phyloP scores from a whole-genome alignment of 345 rosid genomes.

The Corymbia maculata region DNA sequence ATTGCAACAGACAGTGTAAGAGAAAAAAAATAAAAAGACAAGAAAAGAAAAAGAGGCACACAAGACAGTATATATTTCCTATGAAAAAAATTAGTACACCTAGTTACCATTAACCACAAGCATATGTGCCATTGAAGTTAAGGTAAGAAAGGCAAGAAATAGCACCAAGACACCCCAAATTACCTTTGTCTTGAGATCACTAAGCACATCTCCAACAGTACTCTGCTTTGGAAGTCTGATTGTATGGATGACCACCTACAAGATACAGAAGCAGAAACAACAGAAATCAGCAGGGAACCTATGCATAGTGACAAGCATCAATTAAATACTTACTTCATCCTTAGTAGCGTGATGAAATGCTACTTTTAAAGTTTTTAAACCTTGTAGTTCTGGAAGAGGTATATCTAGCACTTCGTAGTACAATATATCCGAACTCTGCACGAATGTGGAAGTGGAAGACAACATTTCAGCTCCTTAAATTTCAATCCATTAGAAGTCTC shows the following conservation, averaged over 20 bases:
- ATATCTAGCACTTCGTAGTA: slow-evolving; percentile 94
- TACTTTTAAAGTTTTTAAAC: slow-evolving; percentile 79
- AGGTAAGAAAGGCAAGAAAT: background rate
- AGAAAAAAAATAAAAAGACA: background rate
- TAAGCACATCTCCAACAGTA: slow-evolving; percentile 84
- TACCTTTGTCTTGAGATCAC: slow-evolving; percentile 84
- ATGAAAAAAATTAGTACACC: background rate
- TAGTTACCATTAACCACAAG: background rate
- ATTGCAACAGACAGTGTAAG: background rate
- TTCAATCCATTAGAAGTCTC: background rate
- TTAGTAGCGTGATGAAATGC: slow-evolving; percentile 72
- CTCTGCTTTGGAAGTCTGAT: slow-evolving; percentile 91
- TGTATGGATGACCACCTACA: slow-evolving; percentile 78
- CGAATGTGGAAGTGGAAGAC: background rate
- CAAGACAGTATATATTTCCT: background rate
- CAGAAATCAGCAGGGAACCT: background rate
- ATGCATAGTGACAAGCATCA: background rate
- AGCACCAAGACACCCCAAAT: background rate
- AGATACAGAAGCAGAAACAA: background rate
- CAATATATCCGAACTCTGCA: slow-evolving; percentile 81
- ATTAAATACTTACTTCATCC: slow-evolving; percentile 59
- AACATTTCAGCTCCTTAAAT: background rate
- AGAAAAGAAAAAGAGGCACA: background rate
- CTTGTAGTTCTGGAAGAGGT: slow-evolving; percentile 94
- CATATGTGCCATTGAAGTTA: background rate